Evolutionary conservation across 345 rosid genomes (phyloP).

Genomic region (Mallotus nudiflorus): DNA sequence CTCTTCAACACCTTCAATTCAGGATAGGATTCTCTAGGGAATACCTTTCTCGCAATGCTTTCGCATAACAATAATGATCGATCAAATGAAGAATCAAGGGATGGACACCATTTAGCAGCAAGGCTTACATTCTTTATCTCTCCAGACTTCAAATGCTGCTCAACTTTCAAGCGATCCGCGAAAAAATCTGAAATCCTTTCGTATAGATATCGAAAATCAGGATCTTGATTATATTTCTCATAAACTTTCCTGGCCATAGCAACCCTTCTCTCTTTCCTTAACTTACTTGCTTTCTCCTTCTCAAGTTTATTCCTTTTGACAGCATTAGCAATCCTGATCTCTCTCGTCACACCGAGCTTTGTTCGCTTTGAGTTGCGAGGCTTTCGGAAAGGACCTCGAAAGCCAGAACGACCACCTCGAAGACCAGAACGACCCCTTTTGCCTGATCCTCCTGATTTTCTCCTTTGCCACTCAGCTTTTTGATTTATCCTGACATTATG

Average conservation of each 20-base stretch:
- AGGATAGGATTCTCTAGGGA: conserved; percentile 37
- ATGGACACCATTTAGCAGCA: conserved; percentile 76
- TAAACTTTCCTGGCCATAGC: conserved; percentile 42
- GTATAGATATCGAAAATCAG: conserved; percentile 44
- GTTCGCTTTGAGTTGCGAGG: background rate
- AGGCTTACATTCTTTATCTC: conserved; percentile 43
- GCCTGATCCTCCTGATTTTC: conserved; percentile 9
- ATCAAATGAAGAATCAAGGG: conserved; percentile 56
- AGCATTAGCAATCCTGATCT: conserved; percentile 20
- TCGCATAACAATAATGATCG: conserved; percentile 47
- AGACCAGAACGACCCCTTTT: background rate
- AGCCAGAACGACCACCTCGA: background rate
- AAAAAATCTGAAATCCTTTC: conserved; percentile 55
- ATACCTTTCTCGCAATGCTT: conserved; percentile 53
- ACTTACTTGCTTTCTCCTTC: conserved; percentile 43
- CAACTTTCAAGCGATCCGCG: conserved; percentile 34
- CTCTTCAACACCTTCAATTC: conserved; percentile 61
- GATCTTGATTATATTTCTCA: conserved; percentile 40
- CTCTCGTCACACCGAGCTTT: background rate
- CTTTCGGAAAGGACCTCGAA: background rate
- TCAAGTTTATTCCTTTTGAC: conserved; percentile 22
- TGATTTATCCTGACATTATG: conserved; percentile 38
- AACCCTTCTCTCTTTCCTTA: conserved; percentile 36
- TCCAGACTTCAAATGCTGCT: conserved; percentile 31
- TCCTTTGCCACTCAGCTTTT: conserved; percentile 37